phyloP scores from a whole-genome alignment of 805 yeast genomes.

The Wickerhamiella sergipiensis region DNA sequence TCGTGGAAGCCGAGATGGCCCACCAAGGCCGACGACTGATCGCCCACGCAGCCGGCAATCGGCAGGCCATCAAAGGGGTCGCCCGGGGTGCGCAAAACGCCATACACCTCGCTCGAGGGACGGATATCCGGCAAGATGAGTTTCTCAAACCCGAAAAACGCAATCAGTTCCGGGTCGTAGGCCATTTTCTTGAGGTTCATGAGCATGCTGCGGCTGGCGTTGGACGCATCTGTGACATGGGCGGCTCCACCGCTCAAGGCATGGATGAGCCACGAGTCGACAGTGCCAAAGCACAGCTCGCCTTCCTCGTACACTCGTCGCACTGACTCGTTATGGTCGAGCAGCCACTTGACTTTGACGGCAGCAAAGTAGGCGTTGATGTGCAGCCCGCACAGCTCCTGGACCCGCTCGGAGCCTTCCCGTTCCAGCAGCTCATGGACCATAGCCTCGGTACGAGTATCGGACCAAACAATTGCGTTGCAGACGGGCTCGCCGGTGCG shows the following conservation, averaged over 20 bases:
- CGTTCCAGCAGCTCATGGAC: conserved; percentile 48
- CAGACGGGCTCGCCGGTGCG: conserved; percentile 69
- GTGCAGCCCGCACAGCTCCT: conserved; percentile 68
- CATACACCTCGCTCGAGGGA: conserved; percentile 67
- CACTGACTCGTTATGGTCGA: conserved; percentile 62
- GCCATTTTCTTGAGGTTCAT: conserved; percentile 66
- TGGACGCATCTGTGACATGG: conserved; percentile 75
- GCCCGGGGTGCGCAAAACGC: conserved; percentile 50
- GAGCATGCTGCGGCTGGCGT: conserved; percentile 83
- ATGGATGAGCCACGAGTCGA: conserved; percentile 87
- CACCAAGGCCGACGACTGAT: conserved; percentile 84
- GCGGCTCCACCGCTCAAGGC: conserved; percentile 54
- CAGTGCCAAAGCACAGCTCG: conserved; percentile 81
- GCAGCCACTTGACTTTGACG: conserved; percentile 76
- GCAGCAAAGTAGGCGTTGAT: conserved; percentile 86
- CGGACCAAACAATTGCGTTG: conserved; percentile 94
- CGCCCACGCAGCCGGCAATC: conserved; percentile 83
- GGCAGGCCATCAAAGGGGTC: conserved; percentile 48
- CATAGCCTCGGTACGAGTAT: conserved; percentile 67
- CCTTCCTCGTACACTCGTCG: conserved; percentile 58
- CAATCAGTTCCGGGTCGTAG: conserved; percentile 63
- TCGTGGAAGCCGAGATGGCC: conserved; percentile 77
- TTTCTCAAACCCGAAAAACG: conserved; percentile 69
- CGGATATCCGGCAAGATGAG: conserved; percentile 64
- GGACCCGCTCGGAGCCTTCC: conserved; percentile 43